A percentile compares a stretch with the other conserved stretches of the same genome.
Conservation (phyloP, 495 filamentous ascomycete species). For the Penicillium egyptiacum region DNA sequence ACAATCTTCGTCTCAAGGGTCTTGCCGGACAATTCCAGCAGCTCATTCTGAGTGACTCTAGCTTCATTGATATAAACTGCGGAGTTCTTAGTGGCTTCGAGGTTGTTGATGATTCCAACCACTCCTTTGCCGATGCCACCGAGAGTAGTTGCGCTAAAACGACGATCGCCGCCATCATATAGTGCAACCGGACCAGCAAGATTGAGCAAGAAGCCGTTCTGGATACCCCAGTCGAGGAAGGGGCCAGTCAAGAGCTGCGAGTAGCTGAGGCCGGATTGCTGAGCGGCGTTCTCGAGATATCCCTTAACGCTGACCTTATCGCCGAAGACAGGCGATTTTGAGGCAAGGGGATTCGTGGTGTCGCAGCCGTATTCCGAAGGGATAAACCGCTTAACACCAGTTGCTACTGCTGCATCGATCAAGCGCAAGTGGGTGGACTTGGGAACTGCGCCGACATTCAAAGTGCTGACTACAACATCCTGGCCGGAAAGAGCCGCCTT, state of each 20-base stretch:
- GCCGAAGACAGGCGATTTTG: conserved; percentile 41
- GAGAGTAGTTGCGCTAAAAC: conserved; percentile 49
- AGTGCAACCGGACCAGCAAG: conserved; percentile 44
- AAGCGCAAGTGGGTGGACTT: conserved; percentile 42
- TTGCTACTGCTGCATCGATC: conserved; percentile 60
- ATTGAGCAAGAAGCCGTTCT: conserved; percentile 38
- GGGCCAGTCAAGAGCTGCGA: conserved; percentile 50
- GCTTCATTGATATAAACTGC: conserved; percentile 51
- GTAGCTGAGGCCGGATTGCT: conserved; percentile 44
- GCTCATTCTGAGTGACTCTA: conserved; percentile 53
- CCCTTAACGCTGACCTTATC: conserved; percentile 52
- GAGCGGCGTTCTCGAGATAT: conserved; percentile 45
- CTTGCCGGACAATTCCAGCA: conserved; percentile 51
- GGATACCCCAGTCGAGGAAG: conserved; percentile 55
- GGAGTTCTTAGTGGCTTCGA: conserved; percentile 54
- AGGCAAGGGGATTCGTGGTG: conserved; percentile 38
- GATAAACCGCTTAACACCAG: conserved; percentile 61
- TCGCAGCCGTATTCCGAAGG: conserved; percentile 64
- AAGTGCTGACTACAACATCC: conserved; percentile 35
- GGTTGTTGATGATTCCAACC: conserved; percentile 48
- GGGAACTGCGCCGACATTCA: conserved; percentile 37
- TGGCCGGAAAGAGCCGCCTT: conserved; percentile 37
- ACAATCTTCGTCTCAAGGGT: conserved; percentile 42
- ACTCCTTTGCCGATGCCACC: conserved; percentile 49
- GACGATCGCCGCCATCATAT: conserved; percentile 54